Percentiles rank a stretch among this genome's conserved stretches.
Conservation (phyloP, 768 basidiomycete species). For the Trichaptum fuscoviolaceum region DNA sequence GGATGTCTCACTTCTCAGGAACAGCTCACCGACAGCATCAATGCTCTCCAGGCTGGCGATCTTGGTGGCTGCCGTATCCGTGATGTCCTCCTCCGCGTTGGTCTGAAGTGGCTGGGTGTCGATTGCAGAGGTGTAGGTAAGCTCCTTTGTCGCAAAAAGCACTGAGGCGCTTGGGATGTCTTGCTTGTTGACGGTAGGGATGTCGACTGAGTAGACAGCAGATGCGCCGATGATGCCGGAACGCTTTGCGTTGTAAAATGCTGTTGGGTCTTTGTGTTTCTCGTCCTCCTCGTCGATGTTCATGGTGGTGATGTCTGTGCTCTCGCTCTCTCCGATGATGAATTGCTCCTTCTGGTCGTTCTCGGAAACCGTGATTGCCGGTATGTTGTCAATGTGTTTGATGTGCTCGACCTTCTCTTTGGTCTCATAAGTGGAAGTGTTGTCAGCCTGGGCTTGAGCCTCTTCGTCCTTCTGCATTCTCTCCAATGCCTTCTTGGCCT, state of each 20-base stretch:
- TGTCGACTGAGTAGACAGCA: not conserved
- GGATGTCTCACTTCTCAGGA: not conserved
- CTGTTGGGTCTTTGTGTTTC: not conserved
- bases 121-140: not conserved
- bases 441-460: not conserved
- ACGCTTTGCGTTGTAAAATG: not conserved
- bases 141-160: too few relatives aligned
- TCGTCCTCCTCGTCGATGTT: not conserved
- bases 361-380: not conserved
- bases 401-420: too few relatives aligned
- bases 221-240: not conserved
- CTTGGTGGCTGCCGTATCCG: too few relatives aligned
- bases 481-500: not conserved
- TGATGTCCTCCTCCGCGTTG: not conserved
- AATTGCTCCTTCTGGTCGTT: not conserved
- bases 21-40: not conserved
- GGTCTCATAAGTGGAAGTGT: too few relatives aligned
- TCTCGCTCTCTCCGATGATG: not conserved
- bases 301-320: not conserved
- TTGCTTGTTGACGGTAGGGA: too few relatives aligned
- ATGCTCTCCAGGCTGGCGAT: too few relatives aligned
- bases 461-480: not conserved
- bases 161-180: too few relatives aligned
- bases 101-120: not conserved
- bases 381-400: too few relatives aligned